Evolutionary conservation across 2,329 filamentous ascomycete species (phyloP).

Genomic region (Diplodia sapinea): DNA sequence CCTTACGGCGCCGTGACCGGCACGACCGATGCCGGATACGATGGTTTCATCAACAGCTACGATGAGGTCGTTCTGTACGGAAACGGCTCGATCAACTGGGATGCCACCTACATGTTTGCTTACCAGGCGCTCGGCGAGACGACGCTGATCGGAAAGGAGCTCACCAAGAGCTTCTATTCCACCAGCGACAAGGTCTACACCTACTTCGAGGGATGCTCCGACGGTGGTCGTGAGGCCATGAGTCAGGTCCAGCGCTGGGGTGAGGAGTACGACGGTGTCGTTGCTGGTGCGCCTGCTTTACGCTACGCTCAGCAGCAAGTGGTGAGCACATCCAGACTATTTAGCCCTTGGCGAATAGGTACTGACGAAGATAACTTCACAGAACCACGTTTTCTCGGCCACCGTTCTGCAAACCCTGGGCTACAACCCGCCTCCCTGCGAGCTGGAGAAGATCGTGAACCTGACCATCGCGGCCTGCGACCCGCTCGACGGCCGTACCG

Average conservation of each 20-base stretch:
- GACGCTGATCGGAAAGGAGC: conserved; percentile 54
- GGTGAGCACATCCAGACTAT: not conserved
- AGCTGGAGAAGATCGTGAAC: conserved; percentile 60
- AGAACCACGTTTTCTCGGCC: conserved; percentile 49
- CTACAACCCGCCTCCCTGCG: conserved; percentile 54
- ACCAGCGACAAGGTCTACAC: conserved; percentile 46
- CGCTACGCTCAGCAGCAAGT: conserved; percentile 55
- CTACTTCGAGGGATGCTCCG: conserved; percentile 63
- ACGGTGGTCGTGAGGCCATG: conserved; percentile 58
- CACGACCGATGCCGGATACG: conserved; percentile 59
- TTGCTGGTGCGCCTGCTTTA: conserved; percentile 56
- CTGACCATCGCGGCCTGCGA: conserved; percentile 62
- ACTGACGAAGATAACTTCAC: not conserved
- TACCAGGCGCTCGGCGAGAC: conserved; percentile 61
- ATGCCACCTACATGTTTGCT: conserved; percentile 57
- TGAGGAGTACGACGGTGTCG: conserved; percentile 55
- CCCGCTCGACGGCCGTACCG: conserved; percentile 59
- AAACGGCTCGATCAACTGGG: conserved; percentile 61
- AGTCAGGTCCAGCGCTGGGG: conserved; percentile 60
- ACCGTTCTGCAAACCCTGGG: conserved; percentile 49
- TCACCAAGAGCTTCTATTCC: conserved; percentile 51
- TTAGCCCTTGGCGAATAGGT: too few relatives aligned
- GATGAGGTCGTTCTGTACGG: conserved; percentile 42
- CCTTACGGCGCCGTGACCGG: conserved; percentile 57
- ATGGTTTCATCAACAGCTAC: conserved; percentile 51